These are phyloP conservation scores for Colletotrichum sp. DNA, from an alignment of 2,329 filamentous ascomycete genomes.

Conservation along the genomic window DNA sequence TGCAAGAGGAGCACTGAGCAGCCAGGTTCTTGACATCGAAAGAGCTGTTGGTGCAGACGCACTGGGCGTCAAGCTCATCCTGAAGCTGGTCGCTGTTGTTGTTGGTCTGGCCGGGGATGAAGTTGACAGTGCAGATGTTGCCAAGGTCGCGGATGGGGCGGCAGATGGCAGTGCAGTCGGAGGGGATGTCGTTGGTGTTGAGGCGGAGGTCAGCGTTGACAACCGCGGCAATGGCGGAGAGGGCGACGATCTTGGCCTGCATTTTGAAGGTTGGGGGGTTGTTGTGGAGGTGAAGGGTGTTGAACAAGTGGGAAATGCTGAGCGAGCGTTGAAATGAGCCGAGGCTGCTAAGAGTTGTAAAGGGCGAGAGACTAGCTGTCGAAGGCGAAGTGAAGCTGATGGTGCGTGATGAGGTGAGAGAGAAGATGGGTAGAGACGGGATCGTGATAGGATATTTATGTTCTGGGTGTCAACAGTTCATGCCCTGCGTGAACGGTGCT, in stretches of 20 bases:
- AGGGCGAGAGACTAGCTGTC: conserved; percentile 20
- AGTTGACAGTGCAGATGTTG: conserved; percentile 38
- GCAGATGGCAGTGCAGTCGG: conserved; percentile 39
- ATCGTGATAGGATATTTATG: conserved; percentile 22
- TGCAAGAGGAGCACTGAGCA: conserved; percentile 38
- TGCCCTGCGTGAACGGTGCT: neutral
- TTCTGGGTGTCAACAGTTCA: neutral
- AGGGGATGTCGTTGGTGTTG: conserved; percentile 37
- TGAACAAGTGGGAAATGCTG: neutral
- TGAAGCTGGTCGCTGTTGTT: conserved; percentile 19
- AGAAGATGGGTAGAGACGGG: neutral
- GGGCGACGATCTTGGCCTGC: conserved; percentile 29
- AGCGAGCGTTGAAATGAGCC: conserved; percentile 9
- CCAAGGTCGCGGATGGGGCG: conserved; percentile 38
- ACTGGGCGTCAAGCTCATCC: conserved; percentile 19
- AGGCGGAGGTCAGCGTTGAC: conserved; percentile 37
- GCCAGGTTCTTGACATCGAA: conserved; percentile 19
- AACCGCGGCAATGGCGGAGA: conserved; percentile 32
- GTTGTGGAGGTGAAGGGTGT: neutral
- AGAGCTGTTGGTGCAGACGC: conserved; percentile 20
- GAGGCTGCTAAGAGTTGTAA: conserved; percentile 10
- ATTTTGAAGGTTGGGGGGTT: conserved; percentile 23
- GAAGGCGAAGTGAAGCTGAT: conserved; percentile 19
- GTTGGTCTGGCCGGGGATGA: conserved; percentile 21
- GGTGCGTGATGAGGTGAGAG: conserved; percentile 5